Evolutionary conservation across 768 basidiomycete genomes (phyloP).

Genomic region (Tephrocybe rancida): DNA sequence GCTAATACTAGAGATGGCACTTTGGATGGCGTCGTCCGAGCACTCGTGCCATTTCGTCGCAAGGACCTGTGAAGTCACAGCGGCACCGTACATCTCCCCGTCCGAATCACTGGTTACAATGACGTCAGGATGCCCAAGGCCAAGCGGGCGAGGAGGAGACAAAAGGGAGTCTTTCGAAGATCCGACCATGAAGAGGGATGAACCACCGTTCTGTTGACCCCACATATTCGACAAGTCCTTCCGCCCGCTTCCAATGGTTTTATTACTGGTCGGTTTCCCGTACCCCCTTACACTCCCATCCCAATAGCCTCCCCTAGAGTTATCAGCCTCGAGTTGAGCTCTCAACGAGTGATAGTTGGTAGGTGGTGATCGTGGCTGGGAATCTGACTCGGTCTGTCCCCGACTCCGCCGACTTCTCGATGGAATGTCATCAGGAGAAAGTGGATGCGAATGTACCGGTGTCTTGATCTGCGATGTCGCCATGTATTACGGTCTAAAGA

Average conservation of each 20-base stretch:
- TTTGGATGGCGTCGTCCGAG: slow-evolving; percentile 74
- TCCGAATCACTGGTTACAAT: slow-evolving; percentile 37
- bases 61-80: slow-evolving; percentile 51
- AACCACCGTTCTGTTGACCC: slow-evolving; percentile 31
- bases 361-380: slow-evolving; percentile 29
- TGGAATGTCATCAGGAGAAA: slow-evolving; percentile 57
- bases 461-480: slow-evolving; percentile 46
- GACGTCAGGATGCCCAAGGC: slow-evolving; percentile 30
- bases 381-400: slow-evolving; percentile 30
- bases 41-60: slow-evolving; percentile 77
- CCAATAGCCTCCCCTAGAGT: slow-evolving; percentile 34
- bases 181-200: slow-evolving; percentile 47
- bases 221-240: slow-evolving; percentile 37
- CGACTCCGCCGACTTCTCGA: slow-evolving; percentile 53
- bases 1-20: slow-evolving; percentile 55
- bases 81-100: slow-evolving; percentile 30
- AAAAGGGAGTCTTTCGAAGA: slow-evolving; percentile 31
- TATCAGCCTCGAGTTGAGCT: slow-evolving; percentile 56
- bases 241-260: slow-evolving; percentile 20
- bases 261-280: slow-evolving; percentile 40
- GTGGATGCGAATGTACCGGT: slow-evolving; percentile 73
- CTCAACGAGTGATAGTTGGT: slow-evolving; percentile 66
- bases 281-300: slow-evolving; percentile 61
- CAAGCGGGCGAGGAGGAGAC: slow-evolving; percentile 12
- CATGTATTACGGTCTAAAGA: slow-evolving; percentile 24